Percentiles rank a stretch among this genome's conserved stretches.
These are phyloP conservation scores for Asterophora lycoperdoides DNA, from an alignment of 768 basidiomycete genomes.

Conservation along the genomic window DNA sequence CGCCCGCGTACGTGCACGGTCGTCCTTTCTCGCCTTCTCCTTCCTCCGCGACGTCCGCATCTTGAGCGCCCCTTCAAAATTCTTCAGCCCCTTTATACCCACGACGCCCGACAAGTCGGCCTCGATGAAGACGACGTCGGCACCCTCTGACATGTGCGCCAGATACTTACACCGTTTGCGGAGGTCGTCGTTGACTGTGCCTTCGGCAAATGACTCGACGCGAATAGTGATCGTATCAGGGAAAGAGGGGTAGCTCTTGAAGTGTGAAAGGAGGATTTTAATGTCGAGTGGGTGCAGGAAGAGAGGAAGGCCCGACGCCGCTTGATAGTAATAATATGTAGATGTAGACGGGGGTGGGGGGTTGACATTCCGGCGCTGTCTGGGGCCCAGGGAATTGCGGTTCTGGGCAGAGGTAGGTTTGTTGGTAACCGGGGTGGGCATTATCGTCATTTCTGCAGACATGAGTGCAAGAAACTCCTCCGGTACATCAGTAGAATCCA, in stretches of 20 bases:
- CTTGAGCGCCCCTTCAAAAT: slow-evolving; percentile 80
- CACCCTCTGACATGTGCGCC: slow-evolving; percentile 83
- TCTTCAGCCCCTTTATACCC: slow-evolving; percentile 67
- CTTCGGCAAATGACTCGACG: slow-evolving; percentile 73
- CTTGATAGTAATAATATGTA: slow-evolving; percentile 95
- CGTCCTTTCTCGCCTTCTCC: slow-evolving; percentile 84
- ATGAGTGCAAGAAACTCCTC: slow-evolving; percentile 54
- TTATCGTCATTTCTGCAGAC: slow-evolving; percentile 15
- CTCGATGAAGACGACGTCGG: slow-evolving; percentile 93
- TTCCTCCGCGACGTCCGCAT: slow-evolving; percentile 67
- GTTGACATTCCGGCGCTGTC: slow-evolving; percentile 75
- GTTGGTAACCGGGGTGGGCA: slow-evolving; percentile 9
- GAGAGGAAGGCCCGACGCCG: slow-evolving; percentile 83
- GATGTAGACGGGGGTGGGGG: slow-evolving; percentile 84
- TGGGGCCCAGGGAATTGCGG: slow-evolving; percentile 37
- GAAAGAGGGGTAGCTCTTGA: slow-evolving; percentile 73
- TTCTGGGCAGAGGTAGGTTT: slow-evolving; percentile 19
- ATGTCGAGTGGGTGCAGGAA: slow-evolving; percentile 97
- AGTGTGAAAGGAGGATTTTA: slow-evolving; percentile 84
- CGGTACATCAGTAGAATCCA: slow-evolving; percentile 39
- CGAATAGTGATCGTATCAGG: slow-evolving; percentile 77
- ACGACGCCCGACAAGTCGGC: slow-evolving; percentile 79
- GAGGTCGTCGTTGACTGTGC: slow-evolving; percentile 88
- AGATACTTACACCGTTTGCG: slow-evolving; percentile 96
- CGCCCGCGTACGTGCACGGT: slow-evolving; percentile 71